Percentiles rank a stretch among this genome's conserved stretches.
phyloP scores from a whole-genome alignment of 1,284 basidiomycete species.

The Anthracocystis setariae region DNA sequence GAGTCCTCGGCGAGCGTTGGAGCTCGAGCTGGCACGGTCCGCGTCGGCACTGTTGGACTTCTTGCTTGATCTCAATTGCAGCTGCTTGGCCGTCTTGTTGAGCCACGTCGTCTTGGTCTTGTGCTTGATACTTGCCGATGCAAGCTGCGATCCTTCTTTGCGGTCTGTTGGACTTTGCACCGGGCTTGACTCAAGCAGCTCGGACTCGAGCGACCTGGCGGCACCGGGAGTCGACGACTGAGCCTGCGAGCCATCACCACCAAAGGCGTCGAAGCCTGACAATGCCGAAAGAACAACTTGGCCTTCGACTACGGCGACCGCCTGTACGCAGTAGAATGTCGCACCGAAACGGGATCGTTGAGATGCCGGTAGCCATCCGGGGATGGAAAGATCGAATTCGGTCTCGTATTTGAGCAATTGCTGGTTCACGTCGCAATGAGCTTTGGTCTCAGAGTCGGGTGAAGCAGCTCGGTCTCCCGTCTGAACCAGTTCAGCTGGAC shows the following conservation, averaged over 20 bases:
- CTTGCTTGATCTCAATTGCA: constrained; percentile 34
- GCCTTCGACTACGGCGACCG: constrained; percentile 45
- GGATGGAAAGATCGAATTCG: constrained; percentile 62
- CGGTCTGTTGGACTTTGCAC: not conserved
- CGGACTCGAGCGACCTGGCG: constrained; percentile 33
- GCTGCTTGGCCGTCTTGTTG: constrained; percentile 54
- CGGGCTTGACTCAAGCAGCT: constrained; percentile 3
- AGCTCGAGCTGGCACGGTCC: constrained; percentile 2
- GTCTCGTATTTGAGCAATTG: constrained; percentile 55
- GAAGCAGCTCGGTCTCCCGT: constrained; percentile 12
- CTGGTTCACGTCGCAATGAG: not conserved
- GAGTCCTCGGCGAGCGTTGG: constrained; percentile 12
- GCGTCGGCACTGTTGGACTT: constrained; percentile 21
- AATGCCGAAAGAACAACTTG: constrained; percentile 30
- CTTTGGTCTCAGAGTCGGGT: constrained; percentile 3
- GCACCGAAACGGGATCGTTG: constrained; percentile 59
- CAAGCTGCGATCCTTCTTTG: constrained; percentile 2
- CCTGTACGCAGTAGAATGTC: constrained; percentile 64
- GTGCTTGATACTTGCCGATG: constrained; percentile 2
- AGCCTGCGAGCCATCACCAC: constrained; percentile 1
- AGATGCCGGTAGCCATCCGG: constrained; percentile 66
- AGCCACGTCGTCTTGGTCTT: constrained; percentile 54
- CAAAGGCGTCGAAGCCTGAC: constrained; percentile 13
- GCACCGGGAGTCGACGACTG: not conserved
- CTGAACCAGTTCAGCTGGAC: constrained; percentile 16